Evolutionary conservation across 805 yeast genomes (phyloP).

Genomic region (Yarrowia sp.): DNA sequence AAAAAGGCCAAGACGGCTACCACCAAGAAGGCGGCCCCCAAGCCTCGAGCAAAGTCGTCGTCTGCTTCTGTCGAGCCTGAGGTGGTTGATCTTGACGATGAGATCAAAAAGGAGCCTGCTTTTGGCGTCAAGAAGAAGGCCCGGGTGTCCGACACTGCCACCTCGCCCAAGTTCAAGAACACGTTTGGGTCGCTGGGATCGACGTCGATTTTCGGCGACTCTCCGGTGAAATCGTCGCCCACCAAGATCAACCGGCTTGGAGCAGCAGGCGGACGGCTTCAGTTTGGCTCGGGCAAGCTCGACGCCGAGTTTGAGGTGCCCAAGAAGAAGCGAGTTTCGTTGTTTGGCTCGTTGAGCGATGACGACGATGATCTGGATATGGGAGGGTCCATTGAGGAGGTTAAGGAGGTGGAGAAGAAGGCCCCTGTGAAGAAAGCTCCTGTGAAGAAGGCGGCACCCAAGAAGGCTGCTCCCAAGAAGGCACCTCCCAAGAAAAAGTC

Average conservation of each 20-base stretch:
- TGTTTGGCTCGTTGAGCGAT: conserved; percentile 4
- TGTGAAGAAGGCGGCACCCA: conserved; percentile 42
- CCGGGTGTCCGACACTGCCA: conserved; percentile 6
- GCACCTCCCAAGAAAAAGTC: conserved; percentile 20
- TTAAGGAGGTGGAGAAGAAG: conserved; percentile 41
- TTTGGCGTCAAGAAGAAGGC: background rate
- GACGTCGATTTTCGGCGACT: conserved; percentile 19
- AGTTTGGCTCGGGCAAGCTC: conserved; percentile 30
- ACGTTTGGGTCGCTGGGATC: conserved; percentile 24
- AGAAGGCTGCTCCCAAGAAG: conserved; percentile 48
- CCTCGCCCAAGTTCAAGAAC: conserved; percentile 35
- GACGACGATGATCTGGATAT: conserved; percentile 29
- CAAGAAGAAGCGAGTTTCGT: conserved; percentile 22
- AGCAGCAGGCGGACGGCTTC: conserved; percentile 7
- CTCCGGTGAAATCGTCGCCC: conserved; percentile 31
- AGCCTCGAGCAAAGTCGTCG: conserved; percentile 40
- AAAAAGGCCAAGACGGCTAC: conserved; percentile 46
- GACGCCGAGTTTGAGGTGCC: conserved; percentile 14
- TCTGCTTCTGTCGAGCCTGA: conserved; percentile 27
- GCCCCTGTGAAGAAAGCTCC: conserved; percentile 39
- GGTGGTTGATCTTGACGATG: background rate
- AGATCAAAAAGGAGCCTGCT: conserved; percentile 7
- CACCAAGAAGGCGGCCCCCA: conserved; percentile 41
- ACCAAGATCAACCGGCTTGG: conserved; percentile 31
- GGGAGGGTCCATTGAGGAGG: conserved; percentile 23